A percentile compares a stretch with the other conserved stretches of the same genome.
Evolutionary conservation across 208 protist genomes (phyloP).

Genomic region (Crithidia acanthocephali): DNA sequence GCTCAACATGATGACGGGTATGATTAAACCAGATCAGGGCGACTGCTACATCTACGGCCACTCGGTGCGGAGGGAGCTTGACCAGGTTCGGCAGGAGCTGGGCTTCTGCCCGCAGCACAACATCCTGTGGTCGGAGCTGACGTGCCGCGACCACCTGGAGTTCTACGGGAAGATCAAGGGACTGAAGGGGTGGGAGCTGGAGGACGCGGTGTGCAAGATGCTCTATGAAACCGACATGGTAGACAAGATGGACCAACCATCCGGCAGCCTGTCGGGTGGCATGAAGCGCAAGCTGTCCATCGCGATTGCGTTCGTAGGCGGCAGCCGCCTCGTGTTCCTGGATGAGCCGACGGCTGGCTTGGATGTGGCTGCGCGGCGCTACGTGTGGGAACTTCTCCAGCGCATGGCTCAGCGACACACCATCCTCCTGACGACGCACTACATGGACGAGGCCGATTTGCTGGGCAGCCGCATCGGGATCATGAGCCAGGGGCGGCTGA

Average conservation of each 20-base stretch:
- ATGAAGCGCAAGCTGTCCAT: conserved; percentile 91
- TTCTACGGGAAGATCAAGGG: conserved; percentile 93
- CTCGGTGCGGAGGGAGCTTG: conserved; percentile 57
- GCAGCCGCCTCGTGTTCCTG: conserved; percentile 79
- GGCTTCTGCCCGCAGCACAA: conserved; percentile 70
- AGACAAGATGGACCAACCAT: conserved; percentile 48
- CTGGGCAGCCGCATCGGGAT: conserved; percentile 94
- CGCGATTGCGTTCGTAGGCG: conserved; percentile 88
- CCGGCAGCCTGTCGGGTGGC: conserved; percentile 69
- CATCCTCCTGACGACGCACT: conserved; percentile 91
- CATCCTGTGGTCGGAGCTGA: conserved; percentile 83
- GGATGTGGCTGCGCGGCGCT: conserved; percentile 80
- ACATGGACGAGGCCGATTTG: conserved; percentile 98
- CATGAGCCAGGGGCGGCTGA: conserved; percentile 65
- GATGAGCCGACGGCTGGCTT: conserved; percentile 93
- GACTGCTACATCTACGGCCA: conserved; percentile 72
- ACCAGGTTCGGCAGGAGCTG: conserved; percentile 63
- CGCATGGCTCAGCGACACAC: conserved; percentile 51
- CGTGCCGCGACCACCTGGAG: conserved; percentile 87
- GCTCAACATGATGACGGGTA: conserved; percentile 89
- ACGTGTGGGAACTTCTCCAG: conserved; percentile 82
- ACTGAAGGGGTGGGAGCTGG: conserved; percentile 30
- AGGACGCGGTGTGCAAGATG: conserved; percentile 40
- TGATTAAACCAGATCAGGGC: conserved; percentile 57
- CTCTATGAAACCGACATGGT: conserved; percentile 55